phyloP scores from a whole-genome alignment of 73 alveolate species.

The Uronychia setigera region DNA sequence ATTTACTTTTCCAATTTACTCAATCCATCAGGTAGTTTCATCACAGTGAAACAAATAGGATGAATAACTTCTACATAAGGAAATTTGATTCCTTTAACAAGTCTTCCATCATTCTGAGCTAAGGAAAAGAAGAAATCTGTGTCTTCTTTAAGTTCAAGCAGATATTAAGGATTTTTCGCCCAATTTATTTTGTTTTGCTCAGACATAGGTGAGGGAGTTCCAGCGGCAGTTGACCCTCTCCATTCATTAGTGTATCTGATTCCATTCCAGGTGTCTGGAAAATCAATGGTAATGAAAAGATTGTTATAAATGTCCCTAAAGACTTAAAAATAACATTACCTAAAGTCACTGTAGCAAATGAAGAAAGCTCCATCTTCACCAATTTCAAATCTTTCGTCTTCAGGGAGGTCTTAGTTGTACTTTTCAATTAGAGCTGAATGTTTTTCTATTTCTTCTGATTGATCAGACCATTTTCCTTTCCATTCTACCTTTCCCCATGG shows the following conservation, averaged over 20 bases:
- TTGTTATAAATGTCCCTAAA: slow-evolving; percentile 72
- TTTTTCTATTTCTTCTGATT: slow-evolving; percentile 79
- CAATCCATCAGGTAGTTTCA: slow-evolving; percentile 22
- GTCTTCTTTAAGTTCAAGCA: slow-evolving; percentile 57
- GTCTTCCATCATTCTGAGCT: slow-evolving; percentile 89
- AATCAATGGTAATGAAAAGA: slow-evolving; percentile 80
- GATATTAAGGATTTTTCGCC: slow-evolving; percentile 81
- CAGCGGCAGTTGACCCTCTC: slow-evolving; percentile 49
- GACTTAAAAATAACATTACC: not conserved
- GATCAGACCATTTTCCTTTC: slow-evolving; percentile 97
- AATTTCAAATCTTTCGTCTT: slow-evolving; percentile 73
- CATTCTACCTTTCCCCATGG: slow-evolving; percentile 99
- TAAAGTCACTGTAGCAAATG: slow-evolving; percentile 90
- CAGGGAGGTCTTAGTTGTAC: slow-evolving; percentile 59
- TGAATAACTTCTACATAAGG: slow-evolving; percentile 55
- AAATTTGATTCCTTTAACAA: slow-evolving; percentile 41
- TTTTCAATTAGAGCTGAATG: slow-evolving; percentile 51
- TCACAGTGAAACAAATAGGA: slow-evolving; percentile 32
- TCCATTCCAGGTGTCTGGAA: slow-evolving; percentile 87
- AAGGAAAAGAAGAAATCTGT: slow-evolving; percentile 81
- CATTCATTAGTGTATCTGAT: slow-evolving; percentile 70
- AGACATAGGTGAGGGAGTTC: slow-evolving; percentile 70
- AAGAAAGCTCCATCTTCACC: slow-evolving; percentile 98
- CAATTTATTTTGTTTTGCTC: slow-evolving; percentile 58
- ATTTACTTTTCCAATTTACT: not conserved